Conservation (phyloP, 208 protist genomes). For the Wallacemonas sp. region DNA sequence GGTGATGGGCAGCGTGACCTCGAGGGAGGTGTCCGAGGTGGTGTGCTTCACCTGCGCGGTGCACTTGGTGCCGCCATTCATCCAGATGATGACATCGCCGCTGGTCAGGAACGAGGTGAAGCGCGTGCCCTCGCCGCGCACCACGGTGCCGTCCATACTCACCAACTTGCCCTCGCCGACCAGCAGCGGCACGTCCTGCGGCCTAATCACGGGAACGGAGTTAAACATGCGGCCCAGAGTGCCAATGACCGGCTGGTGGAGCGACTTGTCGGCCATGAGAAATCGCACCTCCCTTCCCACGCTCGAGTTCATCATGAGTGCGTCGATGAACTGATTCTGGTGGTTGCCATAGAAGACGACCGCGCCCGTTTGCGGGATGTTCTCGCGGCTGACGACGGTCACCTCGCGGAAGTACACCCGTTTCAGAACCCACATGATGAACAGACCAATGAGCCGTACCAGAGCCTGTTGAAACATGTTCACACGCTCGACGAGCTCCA, state of each 20-base stretch:
- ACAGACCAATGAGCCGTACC: conserved; percentile 66
- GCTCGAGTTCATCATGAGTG: conserved; percentile 88
- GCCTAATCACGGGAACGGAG: conserved; percentile 91
- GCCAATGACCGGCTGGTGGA: conserved; percentile 82
- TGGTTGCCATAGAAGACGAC: conserved; percentile 95
- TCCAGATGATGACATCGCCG: conserved; percentile 83
- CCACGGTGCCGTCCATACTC: conserved; percentile 39
- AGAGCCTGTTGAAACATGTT: conserved; percentile 52
- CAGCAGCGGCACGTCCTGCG: conserved; percentile 85
- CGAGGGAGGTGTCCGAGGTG: conserved; percentile 67
- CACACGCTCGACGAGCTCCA: conserved; percentile 54
- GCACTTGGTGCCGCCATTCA: conserved; percentile 37
- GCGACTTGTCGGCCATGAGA: conserved; percentile 93
- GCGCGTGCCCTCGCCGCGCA: conserved; percentile 68
- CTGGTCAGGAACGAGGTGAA: conserved; percentile 62
- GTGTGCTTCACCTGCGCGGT: conserved; percentile 69
- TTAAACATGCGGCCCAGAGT: conserved; percentile 83
- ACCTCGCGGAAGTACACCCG: conserved; percentile 94
- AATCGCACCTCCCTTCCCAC: conserved; percentile 83
- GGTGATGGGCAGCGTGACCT: conserved; percentile 77
- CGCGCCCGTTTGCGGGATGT: conserved; percentile 86
- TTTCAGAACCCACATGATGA: conserved; percentile 85
- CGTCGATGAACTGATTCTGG: conserved; percentile 94
- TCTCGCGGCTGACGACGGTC: conserved; percentile 83
- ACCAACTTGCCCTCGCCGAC: conserved; percentile 58